Percentiles rank a stretch among this genome's conserved stretches.
Conservation (phyloP, 2,329 filamentous ascomycete genomes). For the Clathrospora elynae region DNA sequence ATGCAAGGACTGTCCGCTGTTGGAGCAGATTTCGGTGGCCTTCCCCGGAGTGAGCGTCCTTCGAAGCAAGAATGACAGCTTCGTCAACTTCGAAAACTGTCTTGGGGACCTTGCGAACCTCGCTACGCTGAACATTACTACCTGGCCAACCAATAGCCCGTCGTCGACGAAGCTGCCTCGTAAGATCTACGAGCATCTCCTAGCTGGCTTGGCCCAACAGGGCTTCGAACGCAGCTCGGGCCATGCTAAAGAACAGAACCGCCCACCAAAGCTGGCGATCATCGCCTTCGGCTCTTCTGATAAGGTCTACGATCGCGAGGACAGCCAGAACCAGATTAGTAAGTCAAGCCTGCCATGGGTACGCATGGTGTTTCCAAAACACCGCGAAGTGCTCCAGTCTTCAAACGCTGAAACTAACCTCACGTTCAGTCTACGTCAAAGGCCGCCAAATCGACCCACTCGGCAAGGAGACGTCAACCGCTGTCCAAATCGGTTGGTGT, state of each 20-base stretch:
- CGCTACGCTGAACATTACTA: conserved; percentile 55
- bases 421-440: conserved; percentile 48
- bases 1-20: conserved; percentile 50
- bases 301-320: conserved; percentile 55
- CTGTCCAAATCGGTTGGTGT: conserved; percentile 54
- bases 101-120: conserved; percentile 49
- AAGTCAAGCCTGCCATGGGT: background rate
- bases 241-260: conserved; percentile 34
- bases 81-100: conserved; percentile 51
- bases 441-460: conserved; percentile 51
- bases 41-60: conserved; percentile 54
- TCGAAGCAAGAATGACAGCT: conserved; percentile 50
- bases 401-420: too few species aligned
- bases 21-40: conserved; percentile 55
- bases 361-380: too few species aligned
- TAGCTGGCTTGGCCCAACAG: conserved; percentile 49
- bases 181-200: conserved; percentile 53
- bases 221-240: conserved; percentile 41
- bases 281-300: conserved; percentile 55
- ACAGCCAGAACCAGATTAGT: conserved; percentile 53
- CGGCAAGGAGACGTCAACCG: conserved; percentile 48
- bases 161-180: conserved; percentile 49
- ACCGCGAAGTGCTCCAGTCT: too few species aligned
- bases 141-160: conserved; percentile 54
- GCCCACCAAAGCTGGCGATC: conserved; percentile 50